A percentile compares a stretch with the other conserved stretches of the same genome.
These are phyloP conservation scores for Tuber microsphaerosporum DNA, from an alignment of 495 filamentous ascomycete genomes.

Conservation along the genomic window DNA sequence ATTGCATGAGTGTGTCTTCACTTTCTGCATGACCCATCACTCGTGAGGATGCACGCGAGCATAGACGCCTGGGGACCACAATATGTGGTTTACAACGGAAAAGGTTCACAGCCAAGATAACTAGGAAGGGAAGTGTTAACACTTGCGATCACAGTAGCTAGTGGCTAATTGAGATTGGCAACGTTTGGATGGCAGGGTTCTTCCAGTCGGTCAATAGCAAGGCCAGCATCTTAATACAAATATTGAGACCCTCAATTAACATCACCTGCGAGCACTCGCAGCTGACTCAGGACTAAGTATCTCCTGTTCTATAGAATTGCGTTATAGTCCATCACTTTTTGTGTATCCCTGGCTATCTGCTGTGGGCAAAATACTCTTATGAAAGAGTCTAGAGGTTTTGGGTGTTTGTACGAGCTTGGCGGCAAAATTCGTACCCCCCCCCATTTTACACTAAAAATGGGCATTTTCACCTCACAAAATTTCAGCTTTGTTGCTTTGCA, in stretches of 20 bases:
- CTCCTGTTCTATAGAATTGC: neutral
- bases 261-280: neutral
- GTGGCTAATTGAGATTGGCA: neutral
- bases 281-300: neutral
- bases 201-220: neutral
- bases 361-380: neutral
- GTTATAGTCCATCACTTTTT: neutral
- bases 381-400: no score
- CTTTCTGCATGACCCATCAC: neutral
- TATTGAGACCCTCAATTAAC: neutral
- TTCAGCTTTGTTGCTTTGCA: no score
- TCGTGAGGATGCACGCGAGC: neutral
- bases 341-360: neutral
- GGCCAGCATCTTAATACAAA: neutral
- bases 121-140: neutral
- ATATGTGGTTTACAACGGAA: neutral
- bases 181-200: neutral
- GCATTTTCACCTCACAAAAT: no score
- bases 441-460: no score
- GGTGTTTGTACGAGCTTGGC: no score
- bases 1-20: neutral
- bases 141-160: neutral
- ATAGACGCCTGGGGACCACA: neutral
- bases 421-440: no score
- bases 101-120: neutral